Base-by-base conservation (phyloP, 768 basidiomycete genomes). In the Rhizopogon vesiculosus region DNA sequence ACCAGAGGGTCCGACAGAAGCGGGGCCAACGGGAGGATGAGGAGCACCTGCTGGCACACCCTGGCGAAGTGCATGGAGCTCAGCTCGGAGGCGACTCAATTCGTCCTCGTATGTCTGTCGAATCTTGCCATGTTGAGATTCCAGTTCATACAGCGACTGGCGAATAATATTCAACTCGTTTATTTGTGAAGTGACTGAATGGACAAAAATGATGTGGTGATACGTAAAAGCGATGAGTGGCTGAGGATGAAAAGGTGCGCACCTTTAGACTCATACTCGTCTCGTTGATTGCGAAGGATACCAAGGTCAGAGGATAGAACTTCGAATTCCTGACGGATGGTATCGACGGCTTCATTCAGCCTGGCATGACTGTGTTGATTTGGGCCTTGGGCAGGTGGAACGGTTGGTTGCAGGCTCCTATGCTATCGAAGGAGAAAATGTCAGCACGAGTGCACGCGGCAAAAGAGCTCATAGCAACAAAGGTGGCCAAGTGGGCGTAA, bases 191-290 rank as follows among this genome's bases (percentile, higher is more conserved):
- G 81, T 79, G 48, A 92, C 91, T 92, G 67, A 1, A 22, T 50
- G 56, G 25, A 54, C 49, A 28, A 49, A 9, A 29, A 51, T 3
- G 50, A 56, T 64, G 54, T 61, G 57, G 41, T 41, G 52, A 50
- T n/a, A 39, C 48, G 38, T 53, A 6, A 25, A 44, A 53, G 29
- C n/a, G 57, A 45, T 22, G 12, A 19, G 7, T 38, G 16, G 7
- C 31, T 13, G 7, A 25, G 7, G 16, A 45, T 42, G 41, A 45
- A 45, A 31, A 18, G 38, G 22, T 19, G 77, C 86, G 55, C 60
- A 95, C 96, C 82, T 79, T 93, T 94, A 6, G 76, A 77, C 72
- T 98, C 95, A 67, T 86, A 90, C 55, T 98, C 96, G 61, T 97
- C 94, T 49, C 91, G 77, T 72, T 96, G 91, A 31, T 74, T 78